Evolutionary conservation across 352 stramenopile genomes (phyloP).

Genomic region (Ophiocytium majus): DNA sequence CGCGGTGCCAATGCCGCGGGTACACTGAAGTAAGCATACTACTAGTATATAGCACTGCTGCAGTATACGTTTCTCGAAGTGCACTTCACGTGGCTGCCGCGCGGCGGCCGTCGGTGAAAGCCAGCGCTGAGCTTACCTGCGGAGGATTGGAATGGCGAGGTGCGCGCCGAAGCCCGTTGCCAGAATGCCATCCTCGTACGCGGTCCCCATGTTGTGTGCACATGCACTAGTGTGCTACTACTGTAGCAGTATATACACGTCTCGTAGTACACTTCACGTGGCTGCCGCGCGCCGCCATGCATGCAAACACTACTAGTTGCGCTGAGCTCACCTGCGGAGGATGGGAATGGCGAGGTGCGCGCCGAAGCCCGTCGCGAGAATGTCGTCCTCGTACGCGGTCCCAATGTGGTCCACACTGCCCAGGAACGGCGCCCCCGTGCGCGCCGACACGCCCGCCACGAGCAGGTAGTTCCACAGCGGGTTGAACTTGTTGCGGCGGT

Average conservation of each 20-base stretch:
- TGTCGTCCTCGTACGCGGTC: slow-evolving; percentile 92
- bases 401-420: slow-evolving; percentile 54
- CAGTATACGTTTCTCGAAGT: too few relatives aligned
- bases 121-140: too few relatives aligned
- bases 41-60: too few relatives aligned
- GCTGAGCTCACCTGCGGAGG: slow-evolving; percentile 89
- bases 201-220: slow-evolving; percentile 69
- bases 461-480: slow-evolving; percentile 97
- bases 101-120: too few relatives aligned
- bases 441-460: slow-evolving; percentile 86
- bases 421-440: slow-evolving; percentile 89
- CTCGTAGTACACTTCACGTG: too few relatives aligned
- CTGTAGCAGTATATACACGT: too few relatives aligned
- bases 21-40: too few relatives aligned
- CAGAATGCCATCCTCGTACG: slow-evolving; percentile 92
- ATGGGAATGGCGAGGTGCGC: slow-evolving; percentile 93
- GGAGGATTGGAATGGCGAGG: slow-evolving; percentile 92
- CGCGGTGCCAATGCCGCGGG: slow-evolving; percentile 74
- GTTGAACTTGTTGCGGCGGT: slow-evolving; percentile 96
- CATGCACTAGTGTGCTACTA: too few relatives aligned
- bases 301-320: too few relatives aligned
- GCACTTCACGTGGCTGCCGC: too few relatives aligned
- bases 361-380: slow-evolving; percentile 94
- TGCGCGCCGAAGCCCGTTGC: slow-evolving; percentile 96
- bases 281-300: too few relatives aligned